Conservation (phyloP, 192 early-diverging fungal genomes). For the Physocladia obscura region DNA sequence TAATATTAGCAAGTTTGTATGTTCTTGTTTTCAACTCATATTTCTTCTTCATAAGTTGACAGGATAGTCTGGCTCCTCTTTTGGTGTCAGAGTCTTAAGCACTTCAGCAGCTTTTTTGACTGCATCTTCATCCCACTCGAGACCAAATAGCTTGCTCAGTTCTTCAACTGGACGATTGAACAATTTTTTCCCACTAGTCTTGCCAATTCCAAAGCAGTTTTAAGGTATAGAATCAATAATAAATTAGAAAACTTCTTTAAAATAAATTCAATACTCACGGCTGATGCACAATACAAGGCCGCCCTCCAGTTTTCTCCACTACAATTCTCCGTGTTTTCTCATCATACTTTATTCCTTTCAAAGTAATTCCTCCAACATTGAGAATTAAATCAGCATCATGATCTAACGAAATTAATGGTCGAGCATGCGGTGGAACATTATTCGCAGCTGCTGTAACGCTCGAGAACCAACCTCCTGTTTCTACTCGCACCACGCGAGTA, state of each 20-base stretch:
- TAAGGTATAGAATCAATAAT: neutral
- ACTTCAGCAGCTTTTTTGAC: neutral
- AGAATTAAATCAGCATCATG: constrained; percentile 31
- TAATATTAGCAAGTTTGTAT: no score
- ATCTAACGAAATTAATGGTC: constrained; percentile 24
- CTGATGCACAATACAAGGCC: constrained; percentile 31
- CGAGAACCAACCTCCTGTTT: neutral
- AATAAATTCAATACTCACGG: neutral
- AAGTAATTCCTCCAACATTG: neutral
- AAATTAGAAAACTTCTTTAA: neutral
- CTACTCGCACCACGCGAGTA: neutral
- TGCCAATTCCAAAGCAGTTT: neutral
- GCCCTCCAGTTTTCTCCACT: constrained; percentile 10
- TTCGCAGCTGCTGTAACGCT: neutral
- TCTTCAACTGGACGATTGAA: constrained; percentile 1
- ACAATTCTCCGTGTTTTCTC: neutral
- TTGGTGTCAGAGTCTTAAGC: neutral
- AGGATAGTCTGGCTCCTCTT: no score
- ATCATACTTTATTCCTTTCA: constrained; percentile 4
- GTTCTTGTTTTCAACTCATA: no score
- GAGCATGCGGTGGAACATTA: neutral
- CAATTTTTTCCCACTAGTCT: neutral
- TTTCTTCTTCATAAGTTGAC: no score
- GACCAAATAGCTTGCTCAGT: neutral
- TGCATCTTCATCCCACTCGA: neutral